A percentile compares a stretch with the other conserved stretches of the same genome.
phyloP scores from a whole-genome alignment of 768 basidiomycete species.

The Boletus eberwhitei region DNA sequence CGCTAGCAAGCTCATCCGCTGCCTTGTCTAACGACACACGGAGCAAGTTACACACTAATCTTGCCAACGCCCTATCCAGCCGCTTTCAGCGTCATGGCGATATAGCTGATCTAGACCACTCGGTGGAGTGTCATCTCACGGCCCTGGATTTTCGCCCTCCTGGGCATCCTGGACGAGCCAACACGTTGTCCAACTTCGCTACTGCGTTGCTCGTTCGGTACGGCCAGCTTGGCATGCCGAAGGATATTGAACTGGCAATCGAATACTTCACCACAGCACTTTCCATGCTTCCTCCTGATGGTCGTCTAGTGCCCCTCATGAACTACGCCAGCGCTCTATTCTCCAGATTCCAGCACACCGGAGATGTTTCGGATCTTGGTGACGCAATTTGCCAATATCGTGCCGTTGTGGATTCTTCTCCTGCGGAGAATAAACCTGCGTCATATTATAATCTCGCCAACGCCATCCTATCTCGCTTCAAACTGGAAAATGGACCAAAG shows the following conservation, averaged over 20 bases:
- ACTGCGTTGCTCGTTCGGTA: constrained; percentile 28
- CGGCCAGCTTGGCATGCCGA: constrained; percentile 16
- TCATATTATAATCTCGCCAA: constrained; percentile 31
- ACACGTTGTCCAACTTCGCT: constrained; percentile 28
- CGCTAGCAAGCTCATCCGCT: constrained; percentile 18
- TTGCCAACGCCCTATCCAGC: constrained; percentile 25
- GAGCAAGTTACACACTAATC: constrained; percentile 27
- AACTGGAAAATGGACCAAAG: constrained; percentile 11
- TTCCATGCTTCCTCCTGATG: constrained; percentile 14
- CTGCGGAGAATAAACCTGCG: constrained; percentile 15
- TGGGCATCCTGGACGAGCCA: constrained; percentile 25
- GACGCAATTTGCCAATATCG: constrained; percentile 25
- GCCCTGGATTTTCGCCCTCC: constrained; percentile 27
- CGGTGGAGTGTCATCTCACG: constrained; percentile 25
- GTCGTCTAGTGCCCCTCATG: constrained; percentile 24
- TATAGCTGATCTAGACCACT: constrained; percentile 25
- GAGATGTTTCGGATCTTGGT: constrained; percentile 21
- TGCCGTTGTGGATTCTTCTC: constrained; percentile 16
- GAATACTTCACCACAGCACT: constrained; percentile 23
- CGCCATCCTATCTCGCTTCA: constrained; percentile 30
- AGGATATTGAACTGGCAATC: constrained; percentile 32
- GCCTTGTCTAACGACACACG: constrained; percentile 18
- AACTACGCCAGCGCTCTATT: constrained; percentile 30
- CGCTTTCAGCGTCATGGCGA: constrained; percentile 28
- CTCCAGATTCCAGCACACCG: constrained; percentile 24